Percentiles rank a stretch among this genome's conserved stretches.
Evolutionary conservation across 768 basidiomycete genomes (phyloP).

Genomic region (Auriscalpium vulgare): DNA sequence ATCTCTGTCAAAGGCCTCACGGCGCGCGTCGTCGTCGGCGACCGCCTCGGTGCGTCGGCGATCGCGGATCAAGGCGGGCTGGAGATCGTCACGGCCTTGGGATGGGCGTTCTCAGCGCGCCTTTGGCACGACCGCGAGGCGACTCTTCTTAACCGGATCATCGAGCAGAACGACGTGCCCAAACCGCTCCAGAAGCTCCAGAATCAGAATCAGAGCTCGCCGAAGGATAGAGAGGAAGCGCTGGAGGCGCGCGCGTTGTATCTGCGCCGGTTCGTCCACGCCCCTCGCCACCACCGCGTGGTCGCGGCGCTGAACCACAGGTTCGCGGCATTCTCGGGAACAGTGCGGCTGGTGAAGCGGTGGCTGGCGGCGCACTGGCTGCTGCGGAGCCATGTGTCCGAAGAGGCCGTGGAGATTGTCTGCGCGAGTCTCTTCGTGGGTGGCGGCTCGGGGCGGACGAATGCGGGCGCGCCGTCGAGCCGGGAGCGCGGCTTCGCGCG

Average conservation of each 20-base stretch:
- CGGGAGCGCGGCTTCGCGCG: conserved; percentile 76
- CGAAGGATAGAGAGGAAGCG: conserved; percentile 47
- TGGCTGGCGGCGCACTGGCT: conserved; percentile 93
- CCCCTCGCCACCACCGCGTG: conserved; percentile 80
- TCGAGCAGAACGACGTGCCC: conserved; percentile 32
- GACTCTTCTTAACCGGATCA: conserved; percentile 63
- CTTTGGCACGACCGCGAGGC: conserved; percentile 88
- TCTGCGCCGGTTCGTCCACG: conserved; percentile 65
- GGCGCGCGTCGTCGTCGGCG: conserved; percentile 53
- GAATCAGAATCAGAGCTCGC: conserved; percentile 16
- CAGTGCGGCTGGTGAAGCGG: conserved; percentile 82
- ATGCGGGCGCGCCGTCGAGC: conserved; percentile 50
- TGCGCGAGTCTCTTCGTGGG: conserved; percentile 73
- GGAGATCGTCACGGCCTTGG: conserved; percentile 71
- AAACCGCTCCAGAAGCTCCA: conserved; percentile 14
- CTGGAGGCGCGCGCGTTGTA: conserved; percentile 52
- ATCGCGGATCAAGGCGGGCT: conserved; percentile 64
- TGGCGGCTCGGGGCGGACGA: conserved; percentile 31
- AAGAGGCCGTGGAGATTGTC: conserved; percentile 79
- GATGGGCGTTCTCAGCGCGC: conserved; percentile 79
- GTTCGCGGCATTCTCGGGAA: conserved; percentile 71
- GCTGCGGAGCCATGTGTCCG: conserved; percentile 59
- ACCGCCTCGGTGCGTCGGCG: conserved; percentile 37
- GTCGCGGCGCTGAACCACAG: conserved; percentile 74
- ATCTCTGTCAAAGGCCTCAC: conserved; percentile 38